phyloP scores from a whole-genome alignment of 1,284 basidiomycete species.

The Moesziomyces sp. region DNA sequence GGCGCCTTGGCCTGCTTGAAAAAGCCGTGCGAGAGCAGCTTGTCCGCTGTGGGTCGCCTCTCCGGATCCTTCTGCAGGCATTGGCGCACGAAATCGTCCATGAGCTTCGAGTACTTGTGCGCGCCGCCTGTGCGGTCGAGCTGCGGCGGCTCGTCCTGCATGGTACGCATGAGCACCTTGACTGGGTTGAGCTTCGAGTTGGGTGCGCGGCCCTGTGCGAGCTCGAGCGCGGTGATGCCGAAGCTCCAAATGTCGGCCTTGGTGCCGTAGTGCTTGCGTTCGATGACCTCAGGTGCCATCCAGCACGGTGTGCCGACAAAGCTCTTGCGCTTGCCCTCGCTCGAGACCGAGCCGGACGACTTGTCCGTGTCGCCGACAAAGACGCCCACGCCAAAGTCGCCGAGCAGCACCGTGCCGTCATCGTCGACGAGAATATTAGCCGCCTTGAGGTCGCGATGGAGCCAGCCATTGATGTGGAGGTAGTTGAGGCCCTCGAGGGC shows the following conservation, averaged over 20 bases:
- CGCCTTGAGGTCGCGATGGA: slow-evolving; percentile 85
- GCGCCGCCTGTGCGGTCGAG: slow-evolving; percentile 78
- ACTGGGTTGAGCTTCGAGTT: slow-evolving; percentile 80
- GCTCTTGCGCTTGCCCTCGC: slow-evolving; percentile 76
- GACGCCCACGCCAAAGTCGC: slow-evolving; percentile 87
- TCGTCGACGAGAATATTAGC: slow-evolving; percentile 78
- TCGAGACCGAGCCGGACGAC: slow-evolving; percentile 21
- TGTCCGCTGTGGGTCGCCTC: slow-evolving; percentile 79
- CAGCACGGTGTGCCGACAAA: slow-evolving; percentile 93
- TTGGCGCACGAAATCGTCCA: slow-evolving; percentile 82
- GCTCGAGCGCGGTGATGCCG: slow-evolving; percentile 84
- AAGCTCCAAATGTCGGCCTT: slow-evolving; percentile 89
- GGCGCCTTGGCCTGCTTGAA: slow-evolving; percentile 82
- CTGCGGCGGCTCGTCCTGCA: slow-evolving; percentile 71
- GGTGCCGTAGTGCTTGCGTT: slow-evolving; percentile 82
- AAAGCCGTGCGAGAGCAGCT: slow-evolving; percentile 81
- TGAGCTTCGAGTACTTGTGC: slow-evolving; percentile 82
- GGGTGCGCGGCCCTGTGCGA: slow-evolving; percentile 84
- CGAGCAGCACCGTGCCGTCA: slow-evolving; percentile 83
- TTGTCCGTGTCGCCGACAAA: slow-evolving; percentile 74
- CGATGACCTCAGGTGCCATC: slow-evolving; percentile 92
- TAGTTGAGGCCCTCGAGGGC: slow-evolving; percentile 86
- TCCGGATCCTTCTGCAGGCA: slow-evolving; percentile 85
- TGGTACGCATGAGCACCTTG: slow-evolving; percentile 77
- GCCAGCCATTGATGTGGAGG: slow-evolving; percentile 86